Base-by-base conservation (phyloP, 768 basidiomycete species). In the Tricholoma bakamatsutake region DNA sequence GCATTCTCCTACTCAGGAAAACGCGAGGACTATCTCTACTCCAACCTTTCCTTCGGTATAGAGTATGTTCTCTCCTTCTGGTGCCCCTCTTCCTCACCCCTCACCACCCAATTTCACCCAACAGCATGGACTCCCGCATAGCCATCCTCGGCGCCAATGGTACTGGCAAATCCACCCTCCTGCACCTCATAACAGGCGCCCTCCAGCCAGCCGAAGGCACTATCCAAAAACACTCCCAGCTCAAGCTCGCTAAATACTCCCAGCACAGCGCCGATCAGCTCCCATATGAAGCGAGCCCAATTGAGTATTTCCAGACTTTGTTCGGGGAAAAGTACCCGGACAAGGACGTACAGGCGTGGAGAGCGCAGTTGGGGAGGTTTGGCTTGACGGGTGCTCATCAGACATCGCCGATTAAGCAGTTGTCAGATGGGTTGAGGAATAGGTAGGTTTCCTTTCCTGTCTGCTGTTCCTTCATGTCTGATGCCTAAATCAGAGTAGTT, bases 241-340 rank as follows among this genome's bases (percentile, higher is more conserved):
- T 99, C 63, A 99, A 99, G 72, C 84, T 99, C 56, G 91, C 94
- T 61, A 99, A 98, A 73, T 99, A 99, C 79, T 93, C 90, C 5
- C 97, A 99, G 75, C 97, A 99, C 77, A 92, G 89, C 53, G 95
- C 97, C 28, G 97, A 99, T 72, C 97, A 99, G 71, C 84, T 99
- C 9, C 97, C 97, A 24, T 99, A 97, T 71, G 87, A 95, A 59
- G 81, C 81, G 67, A 77, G 84, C 24, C 95, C 97, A 3, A 82
- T 98, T 64, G 97, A 98, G 72, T 93, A 98, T 74, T 91, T 99
- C 77, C 92, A 94, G 72, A 65, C 64, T 13, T 71, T 89, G 50
- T 99, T 94, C 73, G 59, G 71, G 35, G 71, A 82, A 58, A 95
- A 93, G 71, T 96, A 82, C 75, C 96, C 97, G 1, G 94, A 98